phyloP scores from a whole-genome alignment of 2,329 filamentous ascomycete species.

The Cladophialophora psammophila region DNA sequence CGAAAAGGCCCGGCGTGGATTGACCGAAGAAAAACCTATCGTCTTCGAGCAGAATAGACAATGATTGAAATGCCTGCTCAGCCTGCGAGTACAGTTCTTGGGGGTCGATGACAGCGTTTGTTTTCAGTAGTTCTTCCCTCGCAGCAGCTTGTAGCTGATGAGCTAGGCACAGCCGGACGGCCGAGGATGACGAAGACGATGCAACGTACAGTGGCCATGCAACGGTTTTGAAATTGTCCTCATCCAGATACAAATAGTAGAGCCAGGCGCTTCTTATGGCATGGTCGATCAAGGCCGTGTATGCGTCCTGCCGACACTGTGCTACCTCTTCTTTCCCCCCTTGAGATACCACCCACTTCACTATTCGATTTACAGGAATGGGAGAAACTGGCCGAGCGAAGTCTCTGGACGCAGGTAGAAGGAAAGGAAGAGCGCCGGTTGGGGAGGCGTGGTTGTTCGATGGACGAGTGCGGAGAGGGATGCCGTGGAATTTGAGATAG shows the following conservation, averaged over 20 bases:
- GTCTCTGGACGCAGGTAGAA: slow-evolving; percentile 63
- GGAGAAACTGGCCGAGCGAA: slow-evolving; percentile 47
- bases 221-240: slow-evolving; percentile 69
- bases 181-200: slow-evolving; percentile 63
- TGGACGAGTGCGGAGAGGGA: slow-evolving; percentile 70
- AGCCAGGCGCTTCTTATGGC: slow-evolving; percentile 88
- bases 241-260: slow-evolving; percentile 79
- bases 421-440: slow-evolving; percentile 84
- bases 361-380: slow-evolving; percentile 70
- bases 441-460: slow-evolving; percentile 95
- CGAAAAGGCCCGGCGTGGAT: slow-evolving; percentile 73
- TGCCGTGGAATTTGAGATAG: slow-evolving; percentile 77
- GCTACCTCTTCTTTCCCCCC: slow-evolving; percentile 57
- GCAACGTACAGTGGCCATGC: slow-evolving; percentile 75
- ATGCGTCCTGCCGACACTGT: slow-evolving; percentile 72
- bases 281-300: slow-evolving; percentile 77
- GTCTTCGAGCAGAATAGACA: slow-evolving; percentile 65
- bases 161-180: slow-evolving; percentile 70
- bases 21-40: slow-evolving; percentile 68
- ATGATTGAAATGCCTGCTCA: slow-evolving; percentile 67
- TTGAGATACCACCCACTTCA: slow-evolving; percentile 65
- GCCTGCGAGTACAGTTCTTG: slow-evolving; percentile 67
- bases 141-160: slow-evolving; percentile 76
- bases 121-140: slow-evolving; percentile 73
- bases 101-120: slow-evolving; percentile 61